These are phyloP conservation scores for Colletotrichum spinosum DNA, from an alignment of 2,329 filamentous ascomycete genomes.

Conservation along the genomic window DNA sequence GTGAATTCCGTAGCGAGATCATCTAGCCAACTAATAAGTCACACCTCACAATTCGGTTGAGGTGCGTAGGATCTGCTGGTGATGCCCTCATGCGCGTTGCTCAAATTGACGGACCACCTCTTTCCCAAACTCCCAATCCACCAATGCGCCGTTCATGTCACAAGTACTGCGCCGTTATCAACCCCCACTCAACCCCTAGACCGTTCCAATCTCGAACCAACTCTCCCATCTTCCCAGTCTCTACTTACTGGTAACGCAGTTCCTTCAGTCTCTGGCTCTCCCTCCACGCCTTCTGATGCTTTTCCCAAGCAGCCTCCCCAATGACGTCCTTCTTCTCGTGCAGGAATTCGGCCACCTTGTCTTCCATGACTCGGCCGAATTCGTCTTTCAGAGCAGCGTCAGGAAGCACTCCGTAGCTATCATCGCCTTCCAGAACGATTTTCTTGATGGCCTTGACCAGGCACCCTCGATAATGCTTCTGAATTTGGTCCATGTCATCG, in stretches of 20 bases:
- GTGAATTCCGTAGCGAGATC: too few relatives aligned
- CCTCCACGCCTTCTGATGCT: constrained; percentile 11
- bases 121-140: too few relatives aligned
- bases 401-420: constrained; percentile 49
- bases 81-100: too few relatives aligned
- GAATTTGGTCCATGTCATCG: constrained; percentile 22
- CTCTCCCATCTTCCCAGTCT: not conserved
- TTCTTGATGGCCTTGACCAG: constrained; percentile 58
- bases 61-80: too few relatives aligned
- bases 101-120: too few relatives aligned
- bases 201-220: too few relatives aligned
- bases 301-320: constrained; percentile 1
- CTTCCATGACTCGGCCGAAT: constrained; percentile 1
- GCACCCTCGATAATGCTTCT: constrained; percentile 45
- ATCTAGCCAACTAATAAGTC: too few relatives aligned
- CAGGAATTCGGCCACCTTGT: constrained; percentile 19
- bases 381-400: constrained; percentile 17
- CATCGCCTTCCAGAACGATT: constrained; percentile 60
- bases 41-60: too few relatives aligned
- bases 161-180: too few relatives aligned
- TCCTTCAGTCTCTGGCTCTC: not conserved
- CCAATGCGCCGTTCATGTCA: too few relatives aligned
- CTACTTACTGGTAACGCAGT: not conserved
- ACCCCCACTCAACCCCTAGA: too few relatives aligned
- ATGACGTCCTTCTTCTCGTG: constrained; percentile 3